Evolutionary conservation across 78 protist genomes (phyloP), one percentile per base, ranked within the genome.

Genomic region (Polysphondylium violaceum): DNA sequence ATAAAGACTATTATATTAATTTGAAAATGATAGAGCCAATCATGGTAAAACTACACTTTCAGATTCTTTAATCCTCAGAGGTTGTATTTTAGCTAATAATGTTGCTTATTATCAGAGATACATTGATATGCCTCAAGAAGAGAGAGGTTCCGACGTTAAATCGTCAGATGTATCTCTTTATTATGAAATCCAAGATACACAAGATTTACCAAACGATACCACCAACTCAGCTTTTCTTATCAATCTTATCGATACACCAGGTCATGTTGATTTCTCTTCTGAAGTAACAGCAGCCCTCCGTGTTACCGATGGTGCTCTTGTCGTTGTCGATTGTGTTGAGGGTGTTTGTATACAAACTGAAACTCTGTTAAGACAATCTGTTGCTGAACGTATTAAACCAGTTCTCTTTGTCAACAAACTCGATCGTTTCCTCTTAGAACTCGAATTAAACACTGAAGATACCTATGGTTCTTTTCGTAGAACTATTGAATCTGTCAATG

Each of bases 341-440:
- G 99, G 99, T 67, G 99, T 98, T 71, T 98, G 99, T 88, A 99
- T 98, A 67, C 99, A 99, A 94, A 98, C 99, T 64, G 99, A 99
- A 95, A 98, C 99, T 58, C 99, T 98, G 76, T 97, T 99, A 35
- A 97, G 99, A 40, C 99, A 98, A 96, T 99, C 99, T n/a, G 97
- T 99, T 11, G 93, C 96, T 36, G 99, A 99, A 96, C 98, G 99
- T 65, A 97, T 99, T 91, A 87, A 85, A 69, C 99, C 99, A 63
- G 98, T 97, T 27, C 95, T 98, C 58, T 95, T 96, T 76, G 71
- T 99, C 86, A 99, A 99, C 99, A 99, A 99, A 97, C 73, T 98
- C 61, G 99, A 99, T 96, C 99, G 99, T 75, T 98, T 86, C 59
- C 86, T 99, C 50, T 96, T 98, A 43, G 99, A 97, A 94, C 97